Percentiles rank a stretch among this genome's conserved stretches.
Evolutionary conservation across 768 basidiomycete species (phyloP).

Genomic region (Termitomyces sp.): DNA sequence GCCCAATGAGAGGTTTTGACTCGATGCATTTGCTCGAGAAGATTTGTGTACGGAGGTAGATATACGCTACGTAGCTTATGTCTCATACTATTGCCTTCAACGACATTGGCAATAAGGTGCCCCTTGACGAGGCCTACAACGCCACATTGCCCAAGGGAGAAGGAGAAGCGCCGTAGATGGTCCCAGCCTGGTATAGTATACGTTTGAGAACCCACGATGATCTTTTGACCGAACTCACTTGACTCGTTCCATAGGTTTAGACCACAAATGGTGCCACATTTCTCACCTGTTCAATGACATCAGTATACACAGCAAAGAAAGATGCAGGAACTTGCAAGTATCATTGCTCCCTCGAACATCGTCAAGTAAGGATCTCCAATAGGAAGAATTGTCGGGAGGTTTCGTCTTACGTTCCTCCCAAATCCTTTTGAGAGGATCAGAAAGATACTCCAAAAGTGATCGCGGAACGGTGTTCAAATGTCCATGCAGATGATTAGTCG

Average conservation of each 20-base stretch:
- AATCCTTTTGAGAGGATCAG: conserved; percentile 11
- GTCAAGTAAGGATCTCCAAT: conserved; percentile 16
- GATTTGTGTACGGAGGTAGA: neutral
- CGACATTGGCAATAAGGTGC: neutral
- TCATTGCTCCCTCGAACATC: conserved; percentile 8
- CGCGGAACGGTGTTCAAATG: neutral
- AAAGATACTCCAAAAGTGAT: conserved; percentile 8
- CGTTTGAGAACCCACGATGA: neutral
- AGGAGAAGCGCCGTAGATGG: conserved; percentile 6
- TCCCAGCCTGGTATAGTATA: conserved; percentile 12
- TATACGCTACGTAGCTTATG: neutral
- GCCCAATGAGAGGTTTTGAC: conserved; percentile 9
- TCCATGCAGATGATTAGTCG: neutral
- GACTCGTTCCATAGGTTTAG: conserved; percentile 14
- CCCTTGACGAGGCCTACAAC: neutral
- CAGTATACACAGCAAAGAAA: neutral
- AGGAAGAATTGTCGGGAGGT: conserved; percentile 8
- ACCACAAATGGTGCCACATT: conserved; percentile 10
- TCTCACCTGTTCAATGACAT: conserved; percentile 8
- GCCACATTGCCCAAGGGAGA: neutral
- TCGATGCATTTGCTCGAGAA: conserved; percentile 9
- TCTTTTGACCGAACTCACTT: conserved; percentile 3
- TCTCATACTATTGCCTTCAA: neutral
- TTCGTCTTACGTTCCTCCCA: conserved; percentile 16
- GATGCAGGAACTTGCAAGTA: conserved; percentile 6